Conservation (phyloP, 1,284 basidiomycete species). For the Entoloma clypeatum region DNA sequence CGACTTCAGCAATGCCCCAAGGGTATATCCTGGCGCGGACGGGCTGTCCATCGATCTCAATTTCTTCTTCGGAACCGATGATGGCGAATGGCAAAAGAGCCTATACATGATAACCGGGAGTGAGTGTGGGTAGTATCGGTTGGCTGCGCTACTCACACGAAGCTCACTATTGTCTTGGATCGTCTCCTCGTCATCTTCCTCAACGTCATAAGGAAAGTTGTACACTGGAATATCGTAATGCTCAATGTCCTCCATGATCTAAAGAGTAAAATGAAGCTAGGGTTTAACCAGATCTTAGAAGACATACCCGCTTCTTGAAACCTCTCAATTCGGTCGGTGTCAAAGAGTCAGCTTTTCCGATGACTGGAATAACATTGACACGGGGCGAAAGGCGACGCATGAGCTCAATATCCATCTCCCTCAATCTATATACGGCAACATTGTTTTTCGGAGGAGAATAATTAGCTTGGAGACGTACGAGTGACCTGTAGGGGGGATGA, state of each 20-base stretch:
- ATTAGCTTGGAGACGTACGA: conserved; percentile 41
- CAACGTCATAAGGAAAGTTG: conserved; percentile 99
- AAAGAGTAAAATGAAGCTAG: conserved; percentile 8
- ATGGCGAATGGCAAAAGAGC: conserved; percentile 94
- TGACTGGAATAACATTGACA: conserved; percentile 98
- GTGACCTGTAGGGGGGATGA: conserved; percentile 82
- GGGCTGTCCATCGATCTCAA: conserved; percentile 88
- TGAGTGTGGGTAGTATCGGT: too few species aligned
- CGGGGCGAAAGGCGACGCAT: conserved; percentile 96
- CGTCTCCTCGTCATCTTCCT: conserved; percentile 99
- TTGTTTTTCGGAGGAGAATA: background rate
- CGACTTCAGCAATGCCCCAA: conserved; percentile 98
- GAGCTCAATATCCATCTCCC: conserved; percentile 99
- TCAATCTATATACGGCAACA: conserved; percentile 51
- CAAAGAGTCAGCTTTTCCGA: conserved; percentile 96
- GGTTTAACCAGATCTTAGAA: background rate
- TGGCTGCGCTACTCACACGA: conserved; percentile 66
- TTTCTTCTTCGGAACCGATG: conserved; percentile 96
- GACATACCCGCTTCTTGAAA: conserved; percentile 92
- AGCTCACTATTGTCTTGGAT: conserved; percentile 97
- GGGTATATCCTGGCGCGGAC: conserved; percentile 94
- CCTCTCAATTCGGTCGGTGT: conserved; percentile 88
- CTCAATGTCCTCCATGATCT: conserved; percentile 99
- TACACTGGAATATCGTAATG: conserved; percentile 98
- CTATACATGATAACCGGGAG: too few species aligned